A percentile compares a stretch with the other conserved stretches of the same genome.
phyloP scores from a whole-genome alignment of 2,329 filamentous ascomycete genomes.

The Huntiella savannae region DNA sequence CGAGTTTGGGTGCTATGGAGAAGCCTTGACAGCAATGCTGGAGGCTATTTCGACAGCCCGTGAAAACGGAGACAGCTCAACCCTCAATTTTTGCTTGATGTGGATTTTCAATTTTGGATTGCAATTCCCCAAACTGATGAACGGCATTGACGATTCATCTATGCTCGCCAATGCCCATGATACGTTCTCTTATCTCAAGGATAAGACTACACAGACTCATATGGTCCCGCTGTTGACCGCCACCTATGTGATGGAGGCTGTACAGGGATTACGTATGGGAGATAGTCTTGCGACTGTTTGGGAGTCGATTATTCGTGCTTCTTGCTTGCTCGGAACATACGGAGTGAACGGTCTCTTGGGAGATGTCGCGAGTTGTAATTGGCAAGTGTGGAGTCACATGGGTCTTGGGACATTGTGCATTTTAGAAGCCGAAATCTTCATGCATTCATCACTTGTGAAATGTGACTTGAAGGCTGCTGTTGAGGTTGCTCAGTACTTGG shows the following conservation, averaged over 20 bases:
- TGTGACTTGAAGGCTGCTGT: constrained; percentile 32
- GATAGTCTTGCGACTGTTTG: constrained; percentile 39
- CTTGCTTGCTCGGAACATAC: constrained; percentile 1
- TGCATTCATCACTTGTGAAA: constrained; percentile 40
- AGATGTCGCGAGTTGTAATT: background rate
- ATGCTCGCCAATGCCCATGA: constrained; percentile 65
- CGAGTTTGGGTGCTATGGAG: constrained; percentile 79
- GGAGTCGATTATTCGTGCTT: constrained; percentile 12
- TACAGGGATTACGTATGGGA: constrained; percentile 55
- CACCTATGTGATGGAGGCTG: constrained; percentile 69
- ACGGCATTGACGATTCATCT: constrained; percentile 48
- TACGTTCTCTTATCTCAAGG: constrained; percentile 63
- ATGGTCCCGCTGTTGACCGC: constrained; percentile 76
- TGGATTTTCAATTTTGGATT: constrained; percentile 95
- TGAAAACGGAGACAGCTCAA: constrained; percentile 81
- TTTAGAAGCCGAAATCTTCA: constrained; percentile 46
- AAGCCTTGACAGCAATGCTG: constrained; percentile 85
- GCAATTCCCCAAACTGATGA: constrained; percentile 58
- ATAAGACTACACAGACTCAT: constrained; percentile 67
- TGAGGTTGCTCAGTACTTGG: constrained; percentile 30
- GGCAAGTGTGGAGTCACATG: constrained; percentile 44
- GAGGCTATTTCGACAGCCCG: constrained; percentile 88
- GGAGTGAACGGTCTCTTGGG: constrained; percentile 4
- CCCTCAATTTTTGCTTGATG: constrained; percentile 84
- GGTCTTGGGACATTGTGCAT: constrained; percentile 35